These are phyloP conservation scores for Pichia gijzeniarum DNA, from an alignment of 805 yeast species.

Conservation along the genomic window DNA sequence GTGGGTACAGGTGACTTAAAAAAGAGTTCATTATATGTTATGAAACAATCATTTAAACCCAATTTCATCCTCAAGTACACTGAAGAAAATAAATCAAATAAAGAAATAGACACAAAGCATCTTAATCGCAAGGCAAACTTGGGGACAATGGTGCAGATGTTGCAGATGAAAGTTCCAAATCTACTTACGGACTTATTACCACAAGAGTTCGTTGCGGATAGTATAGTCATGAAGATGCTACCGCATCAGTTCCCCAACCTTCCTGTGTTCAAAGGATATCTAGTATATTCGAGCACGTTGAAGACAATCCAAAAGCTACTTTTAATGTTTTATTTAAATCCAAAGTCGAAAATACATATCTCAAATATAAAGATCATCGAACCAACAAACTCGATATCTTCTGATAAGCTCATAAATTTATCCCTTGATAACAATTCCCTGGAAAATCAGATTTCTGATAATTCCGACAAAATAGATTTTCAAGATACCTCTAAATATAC, in stretches of 20 bases:
- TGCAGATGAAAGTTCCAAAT: conserved; percentile 44
- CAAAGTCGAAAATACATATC: conserved; percentile 48
- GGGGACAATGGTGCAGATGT: conserved; percentile 45
- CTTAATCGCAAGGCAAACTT: conserved; percentile 42
- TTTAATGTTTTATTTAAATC: conserved; percentile 50
- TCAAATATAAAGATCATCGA: conserved; percentile 32
- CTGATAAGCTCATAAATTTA: conserved; percentile 24
- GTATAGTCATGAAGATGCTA: conserved; percentile 46
- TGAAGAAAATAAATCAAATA: neutral
- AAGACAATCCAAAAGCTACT: conserved; percentile 50
- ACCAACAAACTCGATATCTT: conserved; percentile 22
- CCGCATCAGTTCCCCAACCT: conserved; percentile 49
- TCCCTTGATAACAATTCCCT: conserved; percentile 21
- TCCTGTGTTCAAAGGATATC: conserved; percentile 51
- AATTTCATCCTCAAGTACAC: neutral
- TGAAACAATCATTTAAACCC: neutral
- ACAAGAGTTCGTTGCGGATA: conserved; percentile 35
- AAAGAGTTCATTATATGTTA: neutral
- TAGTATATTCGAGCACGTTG: conserved; percentile 49
- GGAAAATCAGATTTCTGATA: conserved; percentile 8
- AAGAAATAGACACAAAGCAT: conserved; percentile 8
- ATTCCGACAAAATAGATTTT: neutral
- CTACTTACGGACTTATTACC: conserved; percentile 43
- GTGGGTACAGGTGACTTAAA: too few relatives aligned
- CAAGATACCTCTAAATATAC: conserved; percentile 32